These are phyloP conservation scores for Pseudevernia furfuracea DNA, from an alignment of 495 filamentous ascomycete genomes.

Conservation along the genomic window DNA sequence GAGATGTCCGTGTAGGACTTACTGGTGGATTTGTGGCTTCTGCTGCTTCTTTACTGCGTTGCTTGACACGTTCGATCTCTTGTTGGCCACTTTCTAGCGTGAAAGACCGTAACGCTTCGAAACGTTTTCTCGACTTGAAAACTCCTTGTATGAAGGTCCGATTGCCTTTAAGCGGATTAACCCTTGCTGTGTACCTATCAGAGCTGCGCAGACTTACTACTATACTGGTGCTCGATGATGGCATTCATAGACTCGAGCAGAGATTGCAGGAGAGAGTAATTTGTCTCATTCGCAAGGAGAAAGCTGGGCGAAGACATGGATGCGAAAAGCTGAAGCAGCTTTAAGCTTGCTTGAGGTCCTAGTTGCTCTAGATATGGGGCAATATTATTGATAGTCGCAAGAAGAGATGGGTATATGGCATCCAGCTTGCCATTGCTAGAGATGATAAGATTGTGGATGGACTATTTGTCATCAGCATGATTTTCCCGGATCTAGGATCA, in stretches of 20 bases:
- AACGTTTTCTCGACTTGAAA: conserved; percentile 69
- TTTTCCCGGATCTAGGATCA: neutral
- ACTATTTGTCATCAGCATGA: conserved; percentile 49
- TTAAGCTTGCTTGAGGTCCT: conserved; percentile 65
- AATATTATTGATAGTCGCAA: conserved; percentile 91
- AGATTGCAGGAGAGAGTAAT: conserved; percentile 72
- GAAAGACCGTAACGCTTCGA: conserved; percentile 83
- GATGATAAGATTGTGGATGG: conserved; percentile 86
- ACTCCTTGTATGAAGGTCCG: conserved; percentile 74
- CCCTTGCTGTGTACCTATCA: neutral
- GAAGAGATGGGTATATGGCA: conserved; percentile 83
- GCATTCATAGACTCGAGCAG: conserved; percentile 87
- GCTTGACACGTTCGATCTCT: conserved; percentile 77
- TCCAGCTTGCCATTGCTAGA: conserved; percentile 85
- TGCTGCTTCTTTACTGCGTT: conserved; percentile 61
- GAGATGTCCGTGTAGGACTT: conserved; percentile 40
- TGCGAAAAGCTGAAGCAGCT: conserved; percentile 79
- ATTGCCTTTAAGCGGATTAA: conserved; percentile 54
- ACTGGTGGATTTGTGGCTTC: conserved; percentile 29
- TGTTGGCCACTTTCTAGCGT: conserved; percentile 92
- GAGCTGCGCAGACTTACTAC: conserved; percentile 45
- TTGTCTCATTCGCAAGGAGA: conserved; percentile 89
- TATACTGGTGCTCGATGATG: conserved; percentile 86
- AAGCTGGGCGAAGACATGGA: conserved; percentile 95
- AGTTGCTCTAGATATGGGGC: conserved; percentile 74